Conservation (phyloP, 768 basidiomycete genomes). For the Mrakia frigida region DNA sequence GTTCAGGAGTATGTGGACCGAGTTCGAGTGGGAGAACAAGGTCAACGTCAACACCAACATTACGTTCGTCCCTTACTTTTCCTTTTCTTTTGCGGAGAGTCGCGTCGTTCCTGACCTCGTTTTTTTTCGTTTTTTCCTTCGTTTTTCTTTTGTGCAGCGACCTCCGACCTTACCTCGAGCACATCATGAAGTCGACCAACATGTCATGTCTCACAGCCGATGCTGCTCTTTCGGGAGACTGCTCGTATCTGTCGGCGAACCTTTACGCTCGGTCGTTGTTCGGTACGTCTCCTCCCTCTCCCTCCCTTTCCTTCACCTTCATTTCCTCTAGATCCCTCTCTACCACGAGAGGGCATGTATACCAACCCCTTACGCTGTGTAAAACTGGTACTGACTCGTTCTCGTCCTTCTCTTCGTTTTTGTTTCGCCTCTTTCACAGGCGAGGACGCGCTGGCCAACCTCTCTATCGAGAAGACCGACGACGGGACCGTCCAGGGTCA, state of each 20-base stretch:
- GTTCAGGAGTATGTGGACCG: conserved; percentile 99
- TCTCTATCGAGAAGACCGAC: conserved; percentile 84
- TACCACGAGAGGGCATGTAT: too few relatives aligned
- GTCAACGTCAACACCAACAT: conserved; percentile 85
- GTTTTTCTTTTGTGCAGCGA: conserved; percentile 51
- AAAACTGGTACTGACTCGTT: neutral
- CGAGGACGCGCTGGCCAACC: conserved; percentile 92
- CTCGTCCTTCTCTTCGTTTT: neutral
- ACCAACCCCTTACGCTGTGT: too few relatives aligned
- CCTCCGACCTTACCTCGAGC: conserved; percentile 80
- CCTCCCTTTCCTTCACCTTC: neutral
- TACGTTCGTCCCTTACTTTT: conserved; percentile 54
- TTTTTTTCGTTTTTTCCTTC: neutral
- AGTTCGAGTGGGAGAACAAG: conserved; percentile 99
- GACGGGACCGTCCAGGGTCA: conserved; percentile 79
- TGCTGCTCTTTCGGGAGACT: conserved; percentile 81
- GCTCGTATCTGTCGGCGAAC: conserved; percentile 93
- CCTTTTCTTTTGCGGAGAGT: neutral
- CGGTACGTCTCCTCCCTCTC: conserved; percentile 52
- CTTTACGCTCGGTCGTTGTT: conserved; percentile 93
- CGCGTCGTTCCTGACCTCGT: neutral
- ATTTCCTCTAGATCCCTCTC: too few relatives aligned
- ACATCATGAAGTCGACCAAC: conserved; percentile 95
- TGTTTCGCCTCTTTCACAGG: conserved; percentile 49
- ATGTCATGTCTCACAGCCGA: conserved; percentile 95